A percentile compares a stretch with the other conserved stretches of the same genome.
Conservation (phyloP, 352 stramenopile genomes). For the Pythium catenulatum region DNA sequence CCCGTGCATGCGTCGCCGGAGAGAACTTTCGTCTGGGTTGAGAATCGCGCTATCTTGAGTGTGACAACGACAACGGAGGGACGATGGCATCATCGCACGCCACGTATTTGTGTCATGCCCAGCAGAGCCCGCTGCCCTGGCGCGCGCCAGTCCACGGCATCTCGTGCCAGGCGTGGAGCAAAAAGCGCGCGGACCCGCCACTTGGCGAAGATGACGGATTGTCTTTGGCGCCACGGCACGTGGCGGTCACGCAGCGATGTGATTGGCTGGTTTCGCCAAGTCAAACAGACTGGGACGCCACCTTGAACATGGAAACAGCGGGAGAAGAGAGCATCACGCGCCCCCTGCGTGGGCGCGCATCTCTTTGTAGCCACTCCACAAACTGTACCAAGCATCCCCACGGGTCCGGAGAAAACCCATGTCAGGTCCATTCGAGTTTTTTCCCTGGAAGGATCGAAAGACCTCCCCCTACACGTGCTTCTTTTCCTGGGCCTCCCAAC, state of each 20-base stretch:
- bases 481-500: too few species aligned
- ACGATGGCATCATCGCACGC: too few species aligned
- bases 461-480: not conserved
- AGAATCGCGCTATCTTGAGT: too few species aligned
- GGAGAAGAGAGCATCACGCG: too few species aligned
- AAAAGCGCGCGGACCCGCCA: not conserved
- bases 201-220: not conserved
- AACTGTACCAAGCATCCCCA: too few species aligned
- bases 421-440: slow-evolving; percentile 21
- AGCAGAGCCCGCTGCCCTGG: not conserved
- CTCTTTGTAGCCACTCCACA: slow-evolving; percentile 32
- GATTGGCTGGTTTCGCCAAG: not conserved
- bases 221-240: not conserved
- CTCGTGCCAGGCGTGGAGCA: not conserved
- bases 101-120: too few species aligned
- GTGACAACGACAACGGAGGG: too few species aligned
- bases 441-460: slow-evolving; percentile 25
- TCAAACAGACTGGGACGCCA: not conserved
- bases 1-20: too few species aligned
- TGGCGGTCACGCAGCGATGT: not conserved
- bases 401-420: not conserved
- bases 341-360: too few species aligned
- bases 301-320: not conserved
- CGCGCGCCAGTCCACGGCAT: not conserved
- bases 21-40: too few species aligned